Evolutionary conservation across 31 red algal genomes (phyloP).

Genomic region (Porphyra umbilicalis): DNA sequence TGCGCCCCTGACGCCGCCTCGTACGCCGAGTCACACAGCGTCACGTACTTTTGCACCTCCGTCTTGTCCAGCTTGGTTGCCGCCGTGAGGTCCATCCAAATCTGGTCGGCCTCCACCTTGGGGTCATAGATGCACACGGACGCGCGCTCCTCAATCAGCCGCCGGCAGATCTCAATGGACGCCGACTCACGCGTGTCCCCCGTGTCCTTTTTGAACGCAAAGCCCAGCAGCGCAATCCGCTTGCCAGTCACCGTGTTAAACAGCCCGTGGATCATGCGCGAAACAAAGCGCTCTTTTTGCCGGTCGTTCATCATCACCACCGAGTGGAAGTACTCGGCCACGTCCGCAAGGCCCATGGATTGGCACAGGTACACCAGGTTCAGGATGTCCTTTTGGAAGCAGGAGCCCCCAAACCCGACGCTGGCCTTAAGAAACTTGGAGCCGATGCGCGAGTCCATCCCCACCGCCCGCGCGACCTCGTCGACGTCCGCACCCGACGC

Average conservation of each 20-base stretch:
- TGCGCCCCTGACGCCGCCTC: conserved; percentile 54
- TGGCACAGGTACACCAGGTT: conserved; percentile 91
- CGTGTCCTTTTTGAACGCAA: conserved; percentile 98
- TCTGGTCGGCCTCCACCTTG: conserved; percentile 75
- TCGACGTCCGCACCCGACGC: conserved; percentile 94
- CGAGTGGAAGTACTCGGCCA: conserved; percentile 86
- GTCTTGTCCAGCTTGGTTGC: conserved; percentile 45
- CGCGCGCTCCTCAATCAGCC: conserved; percentile 82
- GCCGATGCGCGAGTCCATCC: conserved; percentile 87
- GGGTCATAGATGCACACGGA: conserved; percentile 88
- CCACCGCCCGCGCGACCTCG: conserved; percentile 85
- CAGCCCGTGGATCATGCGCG: conserved; percentile 81
- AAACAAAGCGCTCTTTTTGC: conserved; percentile 88
- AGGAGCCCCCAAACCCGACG: conserved; percentile 94
- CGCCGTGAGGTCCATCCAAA: conserved; percentile 61
- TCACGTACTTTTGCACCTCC: conserved; percentile 70
- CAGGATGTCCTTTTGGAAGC: conserved; percentile 98
- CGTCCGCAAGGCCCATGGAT: conserved; percentile 66
- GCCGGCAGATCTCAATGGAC: conserved; percentile 71
- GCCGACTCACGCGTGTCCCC: conserved; percentile 92
- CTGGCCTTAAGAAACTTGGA: conserved; percentile 83
- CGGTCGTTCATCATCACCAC: conserved; percentile 87
- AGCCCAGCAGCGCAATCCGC: conserved; percentile 93
- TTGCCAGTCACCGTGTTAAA: conserved; percentile 94
- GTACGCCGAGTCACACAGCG: conserved; percentile 29